These are phyloP conservation scores for Stenogyne calaminthoides DNA, from an alignment of 305 asterid genomes.

Conservation along the genomic window DNA sequence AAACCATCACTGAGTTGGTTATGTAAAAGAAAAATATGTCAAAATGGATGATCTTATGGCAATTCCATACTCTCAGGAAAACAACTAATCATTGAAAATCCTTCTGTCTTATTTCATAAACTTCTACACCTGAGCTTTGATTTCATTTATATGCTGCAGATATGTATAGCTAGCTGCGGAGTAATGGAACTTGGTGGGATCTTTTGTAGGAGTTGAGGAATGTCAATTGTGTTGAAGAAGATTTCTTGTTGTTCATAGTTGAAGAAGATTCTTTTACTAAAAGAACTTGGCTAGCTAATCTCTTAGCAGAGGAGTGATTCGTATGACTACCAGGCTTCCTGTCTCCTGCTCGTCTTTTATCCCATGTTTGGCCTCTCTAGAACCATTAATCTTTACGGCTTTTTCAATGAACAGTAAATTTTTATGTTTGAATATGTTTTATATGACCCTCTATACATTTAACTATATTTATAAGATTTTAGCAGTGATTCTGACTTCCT, in stretches of 20 bases:
- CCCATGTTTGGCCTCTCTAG: slow-evolving; percentile 22
- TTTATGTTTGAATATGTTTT: slow-evolving; percentile 18
- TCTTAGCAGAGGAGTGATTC: slow-evolving; percentile 26
- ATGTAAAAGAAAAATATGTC: too few relatives aligned
- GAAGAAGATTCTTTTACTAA: slow-evolving; percentile 20
- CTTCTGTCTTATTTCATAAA: not conserved
- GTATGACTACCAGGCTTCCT: slow-evolving; percentile 21
- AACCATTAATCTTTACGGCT: not conserved
- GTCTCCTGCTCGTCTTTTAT: slow-evolving; percentile 1
- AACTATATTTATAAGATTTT: slow-evolving; percentile 15
- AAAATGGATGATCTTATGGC: not conserved
- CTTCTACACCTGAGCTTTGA: slow-evolving; percentile 11
- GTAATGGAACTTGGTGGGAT: slow-evolving; percentile 13
- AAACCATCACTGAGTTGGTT: not conserved
- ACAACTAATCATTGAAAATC: not conserved
- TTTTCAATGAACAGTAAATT: not conserved
- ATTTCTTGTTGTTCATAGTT: slow-evolving; percentile 34
- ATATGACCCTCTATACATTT: slow-evolving; percentile 15
- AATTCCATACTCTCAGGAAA: slow-evolving; percentile 2
- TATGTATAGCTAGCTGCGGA: slow-evolving; percentile 41
- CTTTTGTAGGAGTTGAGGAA: slow-evolving; percentile 31
- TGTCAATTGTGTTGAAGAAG: slow-evolving; percentile 14
- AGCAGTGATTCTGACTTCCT: not conserved
- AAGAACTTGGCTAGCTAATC: slow-evolving; percentile 27
- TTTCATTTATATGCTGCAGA: slow-evolving; percentile 41